phyloP scores from a whole-genome alignment of 164 flowering plant species.

The Berberis vulgaris region DNA sequence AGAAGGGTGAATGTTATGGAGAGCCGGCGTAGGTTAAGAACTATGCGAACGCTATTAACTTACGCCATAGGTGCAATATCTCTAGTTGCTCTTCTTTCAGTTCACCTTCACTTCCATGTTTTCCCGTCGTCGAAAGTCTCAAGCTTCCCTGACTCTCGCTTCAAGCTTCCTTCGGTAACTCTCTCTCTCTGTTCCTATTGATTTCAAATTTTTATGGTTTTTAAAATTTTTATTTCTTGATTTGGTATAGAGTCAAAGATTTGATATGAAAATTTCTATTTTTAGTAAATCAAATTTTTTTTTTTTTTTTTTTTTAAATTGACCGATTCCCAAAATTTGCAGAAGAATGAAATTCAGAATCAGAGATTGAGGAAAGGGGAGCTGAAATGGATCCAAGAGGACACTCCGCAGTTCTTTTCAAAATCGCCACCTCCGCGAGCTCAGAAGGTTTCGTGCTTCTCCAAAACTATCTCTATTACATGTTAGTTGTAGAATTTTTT shows the following conservation, averaged over 20 bases:
- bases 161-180: conserved; percentile 45
- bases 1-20: not conserved
- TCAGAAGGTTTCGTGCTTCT: conserved; percentile 45
- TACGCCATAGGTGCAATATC: conserved; percentile 50
- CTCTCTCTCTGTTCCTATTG: conserved; percentile 4
- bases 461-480: not conserved
- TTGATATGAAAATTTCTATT: not conserved
- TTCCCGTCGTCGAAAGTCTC: conserved; percentile 34
- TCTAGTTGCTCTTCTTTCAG: conserved; percentile 49
- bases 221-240: too few relatives aligned
- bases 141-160: conserved; percentile 28
- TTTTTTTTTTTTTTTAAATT: conserved; percentile 11
- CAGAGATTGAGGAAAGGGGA: conserved; percentile 25
- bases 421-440: conserved; percentile 35
- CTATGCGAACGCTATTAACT: conserved; percentile 39
- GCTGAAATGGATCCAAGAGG: conserved; percentile 26
- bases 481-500: too few relatives aligned
- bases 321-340: conserved; percentile 15
- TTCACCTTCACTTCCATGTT: conserved; percentile 25
- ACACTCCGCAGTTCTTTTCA: conserved; percentile 33
- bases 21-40: conserved; percentile 21
- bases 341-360: conserved; percentile 42
- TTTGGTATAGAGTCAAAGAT: not conserved
- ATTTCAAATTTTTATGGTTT: not conserved
- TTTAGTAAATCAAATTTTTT: not conserved